These are phyloP conservation scores for Hypoxylon lienhwacheense DNA, from an alignment of 495 filamentous ascomycete species.

Conservation along the genomic window DNA sequence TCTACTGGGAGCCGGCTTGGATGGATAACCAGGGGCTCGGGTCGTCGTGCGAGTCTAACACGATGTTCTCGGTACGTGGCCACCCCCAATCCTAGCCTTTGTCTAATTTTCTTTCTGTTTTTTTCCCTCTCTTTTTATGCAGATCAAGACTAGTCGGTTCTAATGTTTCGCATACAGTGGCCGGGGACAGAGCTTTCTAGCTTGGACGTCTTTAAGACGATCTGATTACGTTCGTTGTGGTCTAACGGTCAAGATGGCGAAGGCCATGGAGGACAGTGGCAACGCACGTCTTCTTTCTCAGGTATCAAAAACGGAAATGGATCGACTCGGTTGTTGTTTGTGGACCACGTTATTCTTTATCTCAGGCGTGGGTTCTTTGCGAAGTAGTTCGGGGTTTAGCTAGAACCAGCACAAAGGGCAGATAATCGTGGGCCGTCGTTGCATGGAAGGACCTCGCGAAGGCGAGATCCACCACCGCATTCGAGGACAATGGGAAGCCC, in stretches of 20 bases:
- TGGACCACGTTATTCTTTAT: conserved; percentile 15
- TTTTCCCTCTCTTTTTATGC: neutral
- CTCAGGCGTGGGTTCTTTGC: conserved; percentile 14
- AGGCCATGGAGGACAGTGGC: neutral
- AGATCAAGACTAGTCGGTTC: neutral
- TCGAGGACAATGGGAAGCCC: conserved; percentile 29
- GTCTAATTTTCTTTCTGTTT: neutral
- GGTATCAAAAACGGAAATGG: conserved; percentile 15
- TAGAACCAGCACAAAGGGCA: conserved; percentile 25
- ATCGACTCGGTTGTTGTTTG: conserved; percentile 10
- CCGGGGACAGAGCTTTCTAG: conserved; percentile 34
- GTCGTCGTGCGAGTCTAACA: conserved; percentile 50
- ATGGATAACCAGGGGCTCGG: conserved; percentile 64
- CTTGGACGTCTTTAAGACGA: conserved; percentile 32
- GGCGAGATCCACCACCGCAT: conserved; percentile 11
- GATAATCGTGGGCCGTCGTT: neutral
- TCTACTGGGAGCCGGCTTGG: conserved; percentile 77
- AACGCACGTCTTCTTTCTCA: neutral
- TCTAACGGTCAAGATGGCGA: neutral
- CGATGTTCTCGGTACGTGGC: conserved; percentile 49
- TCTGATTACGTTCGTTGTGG: conserved; percentile 18
- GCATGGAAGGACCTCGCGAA: neutral
- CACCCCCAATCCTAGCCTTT: neutral
- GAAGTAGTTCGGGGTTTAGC: neutral
- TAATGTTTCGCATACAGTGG: conserved; percentile 20